Evolutionary conservation across 1,284 basidiomycete genomes (phyloP).

Genomic region (Sporisorium exsertum): DNA sequence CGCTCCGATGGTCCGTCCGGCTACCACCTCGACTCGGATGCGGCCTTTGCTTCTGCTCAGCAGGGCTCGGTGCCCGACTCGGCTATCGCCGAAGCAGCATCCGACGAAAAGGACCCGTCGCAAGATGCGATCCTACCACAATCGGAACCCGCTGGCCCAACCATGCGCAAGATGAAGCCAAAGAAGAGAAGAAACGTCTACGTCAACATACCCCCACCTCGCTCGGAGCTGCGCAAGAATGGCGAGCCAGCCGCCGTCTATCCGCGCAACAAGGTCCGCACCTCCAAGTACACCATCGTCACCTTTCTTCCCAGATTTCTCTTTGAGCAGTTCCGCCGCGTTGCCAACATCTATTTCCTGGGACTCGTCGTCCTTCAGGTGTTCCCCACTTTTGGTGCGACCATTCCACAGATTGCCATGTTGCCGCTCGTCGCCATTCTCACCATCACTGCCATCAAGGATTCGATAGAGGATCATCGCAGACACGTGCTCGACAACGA

Average conservation of each 20-base stretch:
- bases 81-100: constrained; percentile 36
- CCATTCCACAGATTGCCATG: constrained; percentile 84
- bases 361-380: constrained; percentile 86
- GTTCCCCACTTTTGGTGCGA: constrained; percentile 90
- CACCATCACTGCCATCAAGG: constrained; percentile 89
- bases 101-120: constrained; percentile 18
- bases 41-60: constrained; percentile 59
- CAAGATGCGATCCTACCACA: neutral
- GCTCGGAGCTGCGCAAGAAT: constrained; percentile 76
- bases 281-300: constrained; percentile 89
- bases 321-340: constrained; percentile 72
- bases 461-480: constrained; percentile 93
- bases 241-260: constrained; percentile 85
- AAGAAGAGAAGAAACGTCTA: constrained; percentile 63
- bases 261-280: constrained; percentile 92
- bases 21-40: constrained; percentile 40
- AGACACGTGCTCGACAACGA: constrained; percentile 86
- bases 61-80: constrained; percentile 43
- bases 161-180: constrained; percentile 55
- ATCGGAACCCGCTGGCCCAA: constrained; percentile 32
- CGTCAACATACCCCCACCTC: constrained; percentile 70
- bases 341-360: constrained; percentile 94
- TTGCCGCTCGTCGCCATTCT: constrained; percentile 90
- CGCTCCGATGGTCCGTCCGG: constrained; percentile 37
- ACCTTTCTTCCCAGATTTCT: constrained; percentile 80